phyloP scores from a whole-genome alignment of 495 filamentous ascomycete genomes.

The Podospora pseudocomata region DNA sequence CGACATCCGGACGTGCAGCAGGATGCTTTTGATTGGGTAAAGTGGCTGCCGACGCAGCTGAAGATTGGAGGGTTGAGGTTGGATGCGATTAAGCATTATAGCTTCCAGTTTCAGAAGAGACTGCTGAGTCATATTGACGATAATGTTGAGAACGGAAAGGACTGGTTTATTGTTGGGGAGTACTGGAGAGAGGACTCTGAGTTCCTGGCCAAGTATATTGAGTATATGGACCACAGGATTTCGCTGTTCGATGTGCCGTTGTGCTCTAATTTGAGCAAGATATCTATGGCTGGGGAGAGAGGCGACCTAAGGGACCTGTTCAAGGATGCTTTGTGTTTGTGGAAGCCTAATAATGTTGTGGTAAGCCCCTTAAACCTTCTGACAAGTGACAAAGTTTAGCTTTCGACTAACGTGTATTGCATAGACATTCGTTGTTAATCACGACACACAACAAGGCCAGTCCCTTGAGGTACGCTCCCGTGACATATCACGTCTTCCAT shows the following conservation, averaged over 20 bases:
- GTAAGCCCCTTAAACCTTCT: conserved; percentile 13
- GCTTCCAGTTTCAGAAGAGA: conserved; percentile 58
- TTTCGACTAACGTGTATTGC: neutral
- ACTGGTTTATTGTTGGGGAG: conserved; percentile 69
- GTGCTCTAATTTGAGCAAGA: conserved; percentile 58
- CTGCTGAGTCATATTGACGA: conserved; percentile 44
- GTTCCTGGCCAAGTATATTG: conserved; percentile 55
- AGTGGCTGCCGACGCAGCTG: conserved; percentile 59
- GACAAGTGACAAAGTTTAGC: neutral
- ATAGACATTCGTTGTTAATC: conserved; percentile 50
- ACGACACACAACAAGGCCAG: conserved; percentile 47
- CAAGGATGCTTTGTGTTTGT: conserved; percentile 55
- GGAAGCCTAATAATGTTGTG: conserved; percentile 59
- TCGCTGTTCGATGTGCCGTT: conserved; percentile 67
- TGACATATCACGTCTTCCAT: too few species aligned
- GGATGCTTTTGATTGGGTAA: conserved; percentile 64
- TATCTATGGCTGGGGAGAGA: conserved; percentile 40
- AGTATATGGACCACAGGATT: conserved; percentile 55
- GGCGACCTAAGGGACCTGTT: conserved; percentile 55
- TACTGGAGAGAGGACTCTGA: conserved; percentile 63
- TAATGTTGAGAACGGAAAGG: conserved; percentile 35
- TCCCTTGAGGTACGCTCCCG: conserved; percentile 30
- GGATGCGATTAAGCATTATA: conserved; percentile 74
- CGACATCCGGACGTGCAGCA: conserved; percentile 58
- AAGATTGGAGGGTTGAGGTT: conserved; percentile 65